phyloP scores from a whole-genome alignment of 2,329 filamentous ascomycete species.

The Cladorrhinum sp. region DNA sequence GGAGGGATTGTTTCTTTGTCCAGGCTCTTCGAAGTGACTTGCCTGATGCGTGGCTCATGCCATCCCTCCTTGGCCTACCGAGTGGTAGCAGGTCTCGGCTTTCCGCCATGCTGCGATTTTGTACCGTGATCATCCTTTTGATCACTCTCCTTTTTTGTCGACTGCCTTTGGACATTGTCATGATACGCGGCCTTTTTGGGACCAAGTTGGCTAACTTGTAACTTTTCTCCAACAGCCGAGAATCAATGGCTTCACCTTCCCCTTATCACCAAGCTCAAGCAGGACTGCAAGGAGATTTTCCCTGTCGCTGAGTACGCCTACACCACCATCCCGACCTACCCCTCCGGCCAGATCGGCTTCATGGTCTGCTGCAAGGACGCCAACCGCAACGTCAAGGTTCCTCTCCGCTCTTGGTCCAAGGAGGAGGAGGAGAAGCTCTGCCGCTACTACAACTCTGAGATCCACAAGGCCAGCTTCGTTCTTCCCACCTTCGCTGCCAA shows the following conservation, averaged over 20 bases:
- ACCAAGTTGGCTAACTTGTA: slow-evolving; percentile 13
- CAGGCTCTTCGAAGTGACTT: slow-evolving; percentile 30
- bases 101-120: slow-evolving; percentile 15
- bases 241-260: slow-evolving; percentile 98
- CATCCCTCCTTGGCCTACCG: slow-evolving; percentile 25
- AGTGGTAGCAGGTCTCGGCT: slow-evolving; percentile 29
- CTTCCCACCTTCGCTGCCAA: slow-evolving; percentile 91
- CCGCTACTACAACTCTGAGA: slow-evolving; percentile 96
- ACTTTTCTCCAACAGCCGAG: slow-evolving; percentile 65
- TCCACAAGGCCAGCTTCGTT: slow-evolving; percentile 92
- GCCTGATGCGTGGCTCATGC: slow-evolving; percentile 29
- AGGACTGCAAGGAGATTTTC: slow-evolving; percentile 96
- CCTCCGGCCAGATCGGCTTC: slow-evolving; percentile 98
- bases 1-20: slow-evolving; percentile 26
- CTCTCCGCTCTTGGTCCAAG: slow-evolving; percentile 72
- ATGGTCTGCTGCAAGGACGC: slow-evolving; percentile 99
- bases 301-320: slow-evolving; percentile 97
- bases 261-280: slow-evolving; percentile 92
- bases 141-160: slow-evolving; percentile 1
- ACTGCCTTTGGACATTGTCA: not conserved
- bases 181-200: not conserved
- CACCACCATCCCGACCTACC: slow-evolving; percentile 99
- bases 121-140: not conserved
- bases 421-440: slow-evolving; percentile 93
- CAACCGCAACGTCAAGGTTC: slow-evolving; percentile 77